Percentiles rank a stretch among this genome's conserved stretches.
phyloP scores from a whole-genome alignment of 2,329 filamentous ascomycete genomes.

The Pseudofabraea citricarpa region DNA sequence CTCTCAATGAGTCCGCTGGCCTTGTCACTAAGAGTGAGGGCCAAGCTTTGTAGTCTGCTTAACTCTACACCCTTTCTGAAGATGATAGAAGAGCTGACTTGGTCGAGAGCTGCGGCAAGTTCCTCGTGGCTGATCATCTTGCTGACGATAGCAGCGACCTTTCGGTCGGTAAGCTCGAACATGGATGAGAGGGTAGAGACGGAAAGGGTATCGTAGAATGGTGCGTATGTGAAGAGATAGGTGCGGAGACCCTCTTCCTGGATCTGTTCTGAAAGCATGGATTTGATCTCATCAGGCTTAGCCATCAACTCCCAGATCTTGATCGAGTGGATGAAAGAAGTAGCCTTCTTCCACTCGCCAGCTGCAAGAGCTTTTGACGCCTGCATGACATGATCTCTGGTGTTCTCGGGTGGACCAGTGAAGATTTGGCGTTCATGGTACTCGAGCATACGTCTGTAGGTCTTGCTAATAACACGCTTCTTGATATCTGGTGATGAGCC shows the following conservation, averaged over 20 bases:
- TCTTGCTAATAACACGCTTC: slow-evolving; percentile 98
- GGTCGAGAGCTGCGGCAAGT: slow-evolving; percentile 90
- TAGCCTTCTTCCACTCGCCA: slow-evolving; percentile 98
- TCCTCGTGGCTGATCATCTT: slow-evolving; percentile 99
- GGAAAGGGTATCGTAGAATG: slow-evolving; percentile 96
- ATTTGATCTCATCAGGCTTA: slow-evolving; percentile 87
- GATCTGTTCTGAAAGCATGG: slow-evolving; percentile 95
- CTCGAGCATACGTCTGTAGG: slow-evolving; percentile 97
- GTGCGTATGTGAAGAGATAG: slow-evolving; percentile 98
- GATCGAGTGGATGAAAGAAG: slow-evolving; percentile 89
- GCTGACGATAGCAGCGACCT: slow-evolving; percentile 92
- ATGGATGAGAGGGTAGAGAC: slow-evolving; percentile 80
- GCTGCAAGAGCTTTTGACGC: slow-evolving; percentile 94
- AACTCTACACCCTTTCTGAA: slow-evolving; percentile 99
- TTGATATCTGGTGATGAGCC: slow-evolving; percentile 95
- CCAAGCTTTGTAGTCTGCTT: slow-evolving; percentile 89
- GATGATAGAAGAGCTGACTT: slow-evolving; percentile 95
- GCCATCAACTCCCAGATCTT: slow-evolving; percentile 99
- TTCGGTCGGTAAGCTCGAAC: slow-evolving; percentile 90
- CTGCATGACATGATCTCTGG: slow-evolving; percentile 98
- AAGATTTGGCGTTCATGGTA: slow-evolving; percentile 99
- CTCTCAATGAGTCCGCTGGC: slow-evolving; percentile 92
- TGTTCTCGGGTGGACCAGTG: slow-evolving; percentile 97
- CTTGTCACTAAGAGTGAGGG: slow-evolving; percentile 92
- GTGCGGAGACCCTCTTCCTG: slow-evolving; percentile 97